Percentiles rank a stretch among this genome's conserved stretches.
These are phyloP conservation scores for Fusarium camptoceras DNA, from an alignment of 2,329 filamentous ascomycete species.

Conservation along the genomic window DNA sequence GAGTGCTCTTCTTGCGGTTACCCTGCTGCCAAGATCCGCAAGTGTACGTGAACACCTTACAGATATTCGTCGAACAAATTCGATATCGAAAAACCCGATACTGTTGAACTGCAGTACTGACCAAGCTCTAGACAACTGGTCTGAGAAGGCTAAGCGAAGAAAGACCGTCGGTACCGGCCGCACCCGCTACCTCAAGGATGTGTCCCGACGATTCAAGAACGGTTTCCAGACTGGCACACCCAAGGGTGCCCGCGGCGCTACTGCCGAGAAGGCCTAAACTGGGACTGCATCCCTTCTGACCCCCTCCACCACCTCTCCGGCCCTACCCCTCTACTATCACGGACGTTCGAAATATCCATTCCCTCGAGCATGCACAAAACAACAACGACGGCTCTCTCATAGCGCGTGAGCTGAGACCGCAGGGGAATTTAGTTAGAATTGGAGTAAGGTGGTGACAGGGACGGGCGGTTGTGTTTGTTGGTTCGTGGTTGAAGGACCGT, in stretches of 20 bases:
- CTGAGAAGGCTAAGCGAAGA: slow-evolving; percentile 99
- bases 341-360: slow-evolving; percentile 20
- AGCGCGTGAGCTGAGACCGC: slow-evolving; percentile 23
- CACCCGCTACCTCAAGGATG: slow-evolving; percentile 92
- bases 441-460: slow-evolving; percentile 34
- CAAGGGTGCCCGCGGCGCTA: slow-evolving; percentile 81
- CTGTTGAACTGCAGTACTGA: slow-evolving; percentile 30
- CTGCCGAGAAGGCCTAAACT: slow-evolving; percentile 53
- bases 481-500: slow-evolving; percentile 37
- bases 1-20: slow-evolving; percentile 96
- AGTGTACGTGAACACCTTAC: slow-evolving; percentile 79
- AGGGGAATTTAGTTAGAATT: slow-evolving; percentile 22
- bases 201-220: slow-evolving; percentile 96
- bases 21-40: slow-evolving; percentile 95
- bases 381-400: slow-evolving; percentile 24
- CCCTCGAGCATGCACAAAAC: slow-evolving; percentile 20
- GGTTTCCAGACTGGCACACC: slow-evolving; percentile 93
- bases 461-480: slow-evolving; percentile 36
- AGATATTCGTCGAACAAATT: slow-evolving; percentile 14
- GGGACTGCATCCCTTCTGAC: slow-evolving; percentile 35
- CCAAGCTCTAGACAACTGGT: slow-evolving; percentile 86
- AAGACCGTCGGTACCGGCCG: slow-evolving; percentile 98
- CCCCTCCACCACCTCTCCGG: slow-evolving; percentile 33
- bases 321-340: slow-evolving; percentile 24
- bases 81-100: slow-evolving; percentile 17